Evolutionary conservation across 2,329 filamentous ascomycete species (phyloP), one percentile per base, ranked within the genome.

Genomic region (Penicillium sp.): DNA sequence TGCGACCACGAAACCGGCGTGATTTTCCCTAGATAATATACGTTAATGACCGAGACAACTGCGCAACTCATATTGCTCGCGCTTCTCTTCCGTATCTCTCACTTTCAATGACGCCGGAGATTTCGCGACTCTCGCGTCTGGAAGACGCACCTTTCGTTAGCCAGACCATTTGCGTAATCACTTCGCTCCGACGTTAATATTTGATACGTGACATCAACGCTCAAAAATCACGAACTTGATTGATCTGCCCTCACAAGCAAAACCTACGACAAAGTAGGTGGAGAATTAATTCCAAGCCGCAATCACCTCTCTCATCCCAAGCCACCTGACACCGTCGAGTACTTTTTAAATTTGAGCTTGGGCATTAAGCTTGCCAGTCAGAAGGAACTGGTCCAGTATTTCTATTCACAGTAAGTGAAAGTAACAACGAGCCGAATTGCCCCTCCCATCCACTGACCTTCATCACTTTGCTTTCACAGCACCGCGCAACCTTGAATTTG

Each of bases 61-160:
- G 40, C 14, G 31, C 17, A 38, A 51, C 25, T 28, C 11, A 16
- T 19, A 11, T 30, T 33, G 17, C 31, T 12, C 33, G 40, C n/a
- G 33, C 11, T 36, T 26, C 9, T 25, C 37, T 43, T 31, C 12
- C 2, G 8, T 26, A 26, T 19, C 16, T 37, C 28, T 38, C 41
- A 45, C 25, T 52, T 56, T 55, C 56, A 55, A 62, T 61, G 60
- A 48, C 57, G 59, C 46, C 44, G 44, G 49, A 56, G 35, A 37
- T 45, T 48, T 50, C 28, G 47, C 59, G 43, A 37, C 26, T 50
- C 26, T 53, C 53, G 60, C 57, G 59, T 55, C 59, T 53, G 57
- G 54, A 59, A 45, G 53, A 45, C 54, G 54, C 59, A 45, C 53
- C 51, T 53, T 38, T 61, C 54, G 44, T 60, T 60, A 19, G 17